Base-by-base conservation (phyloP, 2,329 filamentous ascomycete species). In the Bertia moriformis region DNA sequence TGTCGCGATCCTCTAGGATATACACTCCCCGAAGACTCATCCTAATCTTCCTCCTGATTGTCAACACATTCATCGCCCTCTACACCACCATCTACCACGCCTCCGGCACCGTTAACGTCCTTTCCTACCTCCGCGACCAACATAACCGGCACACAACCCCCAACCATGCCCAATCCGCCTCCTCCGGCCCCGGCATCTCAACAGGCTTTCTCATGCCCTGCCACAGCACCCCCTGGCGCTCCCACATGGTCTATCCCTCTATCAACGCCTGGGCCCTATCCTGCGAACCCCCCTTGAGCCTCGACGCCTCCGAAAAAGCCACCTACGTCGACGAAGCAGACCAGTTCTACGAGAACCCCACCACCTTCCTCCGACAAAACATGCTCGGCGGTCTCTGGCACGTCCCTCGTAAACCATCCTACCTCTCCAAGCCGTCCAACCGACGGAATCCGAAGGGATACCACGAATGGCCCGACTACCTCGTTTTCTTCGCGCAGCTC, bases 171-270 rank as follows among this genome's bases (percentile, higher is more conserved):
- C 24, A 29, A 29, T 10, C 24, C n/a, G 10, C 24, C 10, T 29
- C 24, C 10, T 35, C 32, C 7, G 7, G 7, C 12, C 32, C 12
- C 32, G 32, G 32, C 12, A 10, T 35, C 10, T 10, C 32, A 35
- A 15, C 70, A 13, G 75, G 65, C 35, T 81, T 81, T 51, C 60
- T 82, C 18, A 81, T 80, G 76, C 77, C 77, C n/a, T 82, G 77
- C 51, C 78, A 82, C 56, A 78, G 71, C 47, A 81, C 76, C 0
- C 77, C 77, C 3, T 81, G 77, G 77, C 67, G 74, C 44, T 72
- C 69, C 22, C 73, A 80, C 45, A 56, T 82, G 14, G 20, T n/a
- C 4, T 19, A 4, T 13, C 49, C 76, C 7, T 60, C 61, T 18
- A 42, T 57, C 1, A 52, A 51, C 22, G 32, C 32, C 32, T 35